Evolutionary conservation across 1,284 basidiomycete species (phyloP).

Genomic region (Tilletia indica): DNA sequence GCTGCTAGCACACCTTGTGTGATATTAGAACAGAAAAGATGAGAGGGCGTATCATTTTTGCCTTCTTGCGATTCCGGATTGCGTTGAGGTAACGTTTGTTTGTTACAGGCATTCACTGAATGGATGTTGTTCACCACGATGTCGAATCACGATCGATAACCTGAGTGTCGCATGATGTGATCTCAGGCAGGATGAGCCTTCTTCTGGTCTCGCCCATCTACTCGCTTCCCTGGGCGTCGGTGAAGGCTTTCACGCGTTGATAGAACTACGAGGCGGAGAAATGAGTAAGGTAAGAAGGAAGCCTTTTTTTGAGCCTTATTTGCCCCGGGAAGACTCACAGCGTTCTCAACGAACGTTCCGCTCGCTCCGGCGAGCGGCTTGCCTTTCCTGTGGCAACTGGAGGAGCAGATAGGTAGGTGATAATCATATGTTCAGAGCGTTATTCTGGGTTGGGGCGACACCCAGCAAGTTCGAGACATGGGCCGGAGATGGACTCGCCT

Average conservation of each 20-base stretch:
- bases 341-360: slow-evolving; percentile 11
- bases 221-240: neutral
- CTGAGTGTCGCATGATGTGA: no score
- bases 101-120: no score
- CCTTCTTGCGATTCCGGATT: no score
- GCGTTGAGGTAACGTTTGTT: no score
- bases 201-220: neutral
- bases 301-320: neutral
- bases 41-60: no score
- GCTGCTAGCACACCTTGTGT: no score
- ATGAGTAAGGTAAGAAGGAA: neutral
- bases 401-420: neutral
- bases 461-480: no score
- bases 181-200: neutral
- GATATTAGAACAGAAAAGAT: no score
- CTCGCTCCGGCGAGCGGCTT: neutral
- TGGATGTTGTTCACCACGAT: no score
- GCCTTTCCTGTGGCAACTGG: neutral
- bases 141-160: no score
- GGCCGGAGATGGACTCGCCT: neutral
- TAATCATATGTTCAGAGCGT: no score
- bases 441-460: neutral
- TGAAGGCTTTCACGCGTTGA: neutral
- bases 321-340: neutral
- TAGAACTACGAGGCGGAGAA: neutral